Evolutionary conservation across 2,329 filamentous ascomycete species (phyloP).

Genomic region (Phoma sp.): DNA sequence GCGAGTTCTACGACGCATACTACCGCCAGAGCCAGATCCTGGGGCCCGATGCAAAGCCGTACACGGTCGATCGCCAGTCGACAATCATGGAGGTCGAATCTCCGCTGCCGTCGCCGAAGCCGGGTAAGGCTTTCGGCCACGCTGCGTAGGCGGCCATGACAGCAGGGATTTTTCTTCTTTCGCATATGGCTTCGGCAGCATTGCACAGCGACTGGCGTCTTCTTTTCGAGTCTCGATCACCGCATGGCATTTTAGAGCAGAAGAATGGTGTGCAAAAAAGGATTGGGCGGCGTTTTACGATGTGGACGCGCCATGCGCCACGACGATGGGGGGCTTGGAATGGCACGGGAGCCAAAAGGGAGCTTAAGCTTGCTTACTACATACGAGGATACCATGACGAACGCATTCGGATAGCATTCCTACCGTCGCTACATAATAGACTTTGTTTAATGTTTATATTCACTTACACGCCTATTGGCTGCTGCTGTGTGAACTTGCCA

Average conservation of each 20-base stretch:
- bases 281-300: not conserved
- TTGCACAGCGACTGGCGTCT: conserved; percentile 9
- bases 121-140: conserved; percentile 18
- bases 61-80: conserved; percentile 26
- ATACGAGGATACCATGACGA: not conserved
- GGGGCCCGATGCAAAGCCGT: conserved; percentile 17
- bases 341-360: not conserved
- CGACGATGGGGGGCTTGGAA: not conserved
- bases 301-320: conserved; percentile 3
- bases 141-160: not conserved
- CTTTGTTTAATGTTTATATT: conserved; percentile 2
- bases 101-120: conserved; percentile 33
- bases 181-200: not conserved
- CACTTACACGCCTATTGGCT: not conserved
- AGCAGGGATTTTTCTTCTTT: not conserved
- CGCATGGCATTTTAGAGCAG: not conserved
- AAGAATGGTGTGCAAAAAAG: not conserved
- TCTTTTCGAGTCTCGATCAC: not conserved
- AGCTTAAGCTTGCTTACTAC: not conserved
- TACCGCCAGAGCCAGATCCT: conserved; percentile 33
- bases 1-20: conserved; percentile 50
- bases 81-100: conserved; percentile 40
- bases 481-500: not conserved
- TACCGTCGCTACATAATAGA: conserved; percentile 10
- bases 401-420: not conserved